Percentiles rank a stretch among this genome's conserved stretches.
Conservation (phyloP, 129 eudicot genomes). For the Apium graveolens region DNA sequence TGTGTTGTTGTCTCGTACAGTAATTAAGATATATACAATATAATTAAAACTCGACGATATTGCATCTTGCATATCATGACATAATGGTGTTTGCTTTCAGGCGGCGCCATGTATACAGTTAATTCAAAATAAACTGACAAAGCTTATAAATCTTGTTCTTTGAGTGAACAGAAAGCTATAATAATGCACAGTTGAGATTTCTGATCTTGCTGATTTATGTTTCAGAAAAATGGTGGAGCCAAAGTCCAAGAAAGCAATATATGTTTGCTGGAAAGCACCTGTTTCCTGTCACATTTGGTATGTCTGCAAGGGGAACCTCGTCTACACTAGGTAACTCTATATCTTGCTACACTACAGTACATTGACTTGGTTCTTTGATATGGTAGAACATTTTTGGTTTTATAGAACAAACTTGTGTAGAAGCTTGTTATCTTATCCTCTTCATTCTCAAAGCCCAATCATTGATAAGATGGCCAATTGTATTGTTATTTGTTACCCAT, state of each 20-base stretch:
- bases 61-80: background rate
- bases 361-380: background rate
- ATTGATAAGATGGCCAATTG: background rate
- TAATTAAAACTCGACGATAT: background rate
- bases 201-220: background rate
- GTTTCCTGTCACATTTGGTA: slow-evolving; percentile 62
- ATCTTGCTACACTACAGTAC: background rate
- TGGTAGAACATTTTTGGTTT: too few relatives aligned
- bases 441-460: too few relatives aligned
- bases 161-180: background rate
- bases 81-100: background rate
- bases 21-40: background rate
- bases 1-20: background rate
- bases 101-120: background rate
- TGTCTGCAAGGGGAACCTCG: slow-evolving; percentile 62
- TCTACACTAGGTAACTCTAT: slow-evolving; percentile 51
- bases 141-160: background rate
- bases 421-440: too few relatives aligned
- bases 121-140: background rate
- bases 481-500: background rate
- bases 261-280: slow-evolving; percentile 61
- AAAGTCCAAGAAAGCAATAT: slow-evolving; percentile 76
- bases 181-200: background rate
- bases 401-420: too few relatives aligned
- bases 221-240: slow-evolving; percentile 66